Base-by-base conservation (phyloP, 2,329 filamentous ascomycete species). In the Calonectria pauciramosa region DNA sequence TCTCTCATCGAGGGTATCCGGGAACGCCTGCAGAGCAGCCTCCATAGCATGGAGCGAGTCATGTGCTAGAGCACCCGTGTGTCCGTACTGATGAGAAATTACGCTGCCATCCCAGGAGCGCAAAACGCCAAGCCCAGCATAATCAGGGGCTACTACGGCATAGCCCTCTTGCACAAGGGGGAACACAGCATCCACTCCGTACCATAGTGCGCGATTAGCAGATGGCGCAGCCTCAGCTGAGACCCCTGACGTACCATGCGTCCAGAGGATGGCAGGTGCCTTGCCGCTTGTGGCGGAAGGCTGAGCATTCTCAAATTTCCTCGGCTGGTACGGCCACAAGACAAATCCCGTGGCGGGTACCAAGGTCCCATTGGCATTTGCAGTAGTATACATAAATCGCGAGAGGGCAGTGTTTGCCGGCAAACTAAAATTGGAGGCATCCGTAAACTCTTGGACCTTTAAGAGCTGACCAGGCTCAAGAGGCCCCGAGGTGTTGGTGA, bases 111-210 rank as follows among this genome's bases (percentile, higher is more conserved):
- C 80, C 77, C 84, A 82, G 1, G 79, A 79, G n/a, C 74, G 78
- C 9, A 74, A 74, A 2, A 89, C 76, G 3, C 88, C 87, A 5
- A 89, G 82, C 0, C 87, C 87, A 0, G 86, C 84, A 79, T 86
- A 89, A 72, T 88, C 87, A 2, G 86, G 82, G 1, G 84, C 87
- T n/a, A 88, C 82, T 20, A 89, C 86, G 5, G 84, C 85, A 73
- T 86, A 87, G 0, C 88, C 87, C 4, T 82, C 82, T 41, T 85
- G 77, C 0, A 84, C 86, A 2, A 88, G 79, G 2, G 82, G 65
- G 54, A 84, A 86, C 0, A 86, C 86, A 0, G 81, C 82, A 0
- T 80, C 70, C 64, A 85, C 81, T n/a, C 84, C 83, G 68, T 88
- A 87, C 76, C 82, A 85, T 0, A 89, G 83, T 7, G 75, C 79